These are phyloP conservation scores for Phlebopus sp. DNA, from an alignment of 1,284 basidiomycete genomes.

Conservation along the genomic window DNA sequence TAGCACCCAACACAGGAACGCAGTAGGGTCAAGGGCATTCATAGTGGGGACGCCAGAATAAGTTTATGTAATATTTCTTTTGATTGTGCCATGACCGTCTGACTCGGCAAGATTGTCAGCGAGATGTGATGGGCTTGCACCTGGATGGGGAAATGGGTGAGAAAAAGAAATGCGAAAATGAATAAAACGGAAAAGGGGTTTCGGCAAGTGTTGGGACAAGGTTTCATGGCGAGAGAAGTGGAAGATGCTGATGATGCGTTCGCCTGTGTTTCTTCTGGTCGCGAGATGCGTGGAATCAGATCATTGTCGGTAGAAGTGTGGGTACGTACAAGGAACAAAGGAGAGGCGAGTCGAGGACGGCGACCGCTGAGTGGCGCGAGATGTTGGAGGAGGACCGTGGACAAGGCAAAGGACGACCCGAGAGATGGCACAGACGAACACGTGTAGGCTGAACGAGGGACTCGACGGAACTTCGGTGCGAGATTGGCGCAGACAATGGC, in stretches of 20 bases:
- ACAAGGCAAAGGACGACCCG: not conserved
- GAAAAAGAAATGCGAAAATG: conserved; percentile 1
- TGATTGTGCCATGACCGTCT: not conserved
- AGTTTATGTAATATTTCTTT: not conserved
- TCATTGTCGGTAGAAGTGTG: conserved; percentile 3
- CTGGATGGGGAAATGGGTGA: not conserved
- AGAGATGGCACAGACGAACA: not conserved
- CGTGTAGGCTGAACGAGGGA: conserved; percentile 8
- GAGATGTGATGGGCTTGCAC: not conserved
- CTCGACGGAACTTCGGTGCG: conserved; percentile 19
- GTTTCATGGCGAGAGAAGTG: not conserved
- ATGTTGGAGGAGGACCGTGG: conserved; percentile 1
- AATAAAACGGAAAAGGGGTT: not conserved
- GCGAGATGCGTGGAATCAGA: no score
- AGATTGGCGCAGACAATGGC: conserved; percentile 12
- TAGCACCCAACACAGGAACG: conserved; percentile 30
- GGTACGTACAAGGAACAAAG: conserved; percentile 1
- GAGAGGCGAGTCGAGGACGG: not conserved
- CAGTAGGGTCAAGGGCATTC: conserved; percentile 20
- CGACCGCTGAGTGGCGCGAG: not conserved
- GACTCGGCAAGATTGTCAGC: no score
- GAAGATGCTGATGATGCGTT: no score
- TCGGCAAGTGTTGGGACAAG: not conserved
- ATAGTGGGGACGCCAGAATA: not conserved
- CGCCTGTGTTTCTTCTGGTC: no score